Evolutionary conservation across 2,329 filamentous ascomycete species (phyloP).

Genomic region (Lasiodiplodia theobromae): DNA sequence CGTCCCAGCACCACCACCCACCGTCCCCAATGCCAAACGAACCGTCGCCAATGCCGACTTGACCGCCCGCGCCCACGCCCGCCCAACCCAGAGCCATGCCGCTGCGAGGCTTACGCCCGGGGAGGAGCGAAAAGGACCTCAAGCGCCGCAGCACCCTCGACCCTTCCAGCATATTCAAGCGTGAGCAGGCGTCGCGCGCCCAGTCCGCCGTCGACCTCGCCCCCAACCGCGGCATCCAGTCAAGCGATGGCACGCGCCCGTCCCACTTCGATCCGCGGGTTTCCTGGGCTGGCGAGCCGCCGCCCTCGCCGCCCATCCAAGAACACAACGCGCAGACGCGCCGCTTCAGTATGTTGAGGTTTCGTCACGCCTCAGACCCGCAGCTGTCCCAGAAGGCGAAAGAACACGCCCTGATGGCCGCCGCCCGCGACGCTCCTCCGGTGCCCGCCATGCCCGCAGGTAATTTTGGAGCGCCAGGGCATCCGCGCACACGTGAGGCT

Average conservation of each 20-base stretch:
- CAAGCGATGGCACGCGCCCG: conserved; percentile 45
- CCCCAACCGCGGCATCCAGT: conserved; percentile 37
- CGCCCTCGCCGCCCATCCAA: conserved; percentile 43
- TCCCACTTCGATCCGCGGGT: conserved; percentile 35
- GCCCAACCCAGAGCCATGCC: conserved; percentile 45
- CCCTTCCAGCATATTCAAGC: conserved; percentile 46
- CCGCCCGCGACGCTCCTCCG: conserved; percentile 54
- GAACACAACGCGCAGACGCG: conserved; percentile 51
- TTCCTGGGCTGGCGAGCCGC: conserved; percentile 36
- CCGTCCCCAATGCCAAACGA: conserved; percentile 21
- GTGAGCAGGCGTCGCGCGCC: conserved; percentile 39
- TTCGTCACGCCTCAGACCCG: conserved; percentile 91
- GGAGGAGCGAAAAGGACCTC: conserved; percentile 50
- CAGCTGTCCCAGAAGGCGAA: conserved; percentile 81
- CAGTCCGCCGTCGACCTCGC: conserved; percentile 40
- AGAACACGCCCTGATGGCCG: conserved; percentile 65
- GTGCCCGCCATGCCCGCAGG: conserved; percentile 51
- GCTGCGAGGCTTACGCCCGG: conserved; percentile 47
- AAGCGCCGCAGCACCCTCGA: conserved; percentile 55
- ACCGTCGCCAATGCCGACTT: conserved; percentile 29
- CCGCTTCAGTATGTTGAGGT: conserved; percentile 75
- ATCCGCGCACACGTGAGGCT: conserved; percentile 20
- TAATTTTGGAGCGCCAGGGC: conserved; percentile 30
- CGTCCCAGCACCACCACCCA: conserved; percentile 12
- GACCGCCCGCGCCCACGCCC: conserved; percentile 26